Base-by-base conservation (phyloP, 148 eudicot genomes). In the Agrostemma githago region DNA sequence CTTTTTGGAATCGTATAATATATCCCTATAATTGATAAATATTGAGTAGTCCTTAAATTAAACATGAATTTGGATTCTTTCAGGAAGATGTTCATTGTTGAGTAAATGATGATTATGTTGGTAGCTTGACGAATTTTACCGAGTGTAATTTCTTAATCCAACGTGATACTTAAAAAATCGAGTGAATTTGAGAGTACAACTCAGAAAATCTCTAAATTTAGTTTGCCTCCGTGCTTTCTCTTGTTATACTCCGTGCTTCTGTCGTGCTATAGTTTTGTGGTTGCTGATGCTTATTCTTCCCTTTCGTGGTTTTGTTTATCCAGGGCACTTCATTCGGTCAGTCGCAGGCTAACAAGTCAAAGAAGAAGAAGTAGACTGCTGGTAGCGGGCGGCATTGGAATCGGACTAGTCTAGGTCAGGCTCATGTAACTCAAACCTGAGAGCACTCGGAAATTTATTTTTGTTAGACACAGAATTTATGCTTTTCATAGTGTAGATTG, bases 301-400 rank as follows among this genome's bases (percentile, higher is more conserved):
- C 2, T 12, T 66, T 40, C 4, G 41, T 41, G 56, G 67, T 74
- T 51, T 68, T 21, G 53, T 54, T 61, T 72, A 66, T 71, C 64
- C 89, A 95, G 98, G 98, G 98, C 63, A 94, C 98, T 66, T 87
- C 96, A 10, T 91, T 81, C 83, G 74, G 88, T 42, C 95, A 88
- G 70, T 90, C 98, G 21, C 82, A 66, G 73, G 78, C 91, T 65
- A 88, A 68, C 88, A 91, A 91, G 77, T 83, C 79, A 57, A 90
- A 90, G 84, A 93, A 93, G 89, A 91, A 91, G 90, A 93, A 89
- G 87, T 91, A 78, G 78, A 88, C 51, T 61, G 37, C 37, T 43
- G 42, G 42, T 19, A 63, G 34, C 34, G 34, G 1, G 34, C 34
- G 43, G 68, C 68, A 39, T 26, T 26, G 34, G 34, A 14, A 64